Base-by-base conservation (phyloP, 164 flowering plant species). In the Berberis vulgaris region DNA sequence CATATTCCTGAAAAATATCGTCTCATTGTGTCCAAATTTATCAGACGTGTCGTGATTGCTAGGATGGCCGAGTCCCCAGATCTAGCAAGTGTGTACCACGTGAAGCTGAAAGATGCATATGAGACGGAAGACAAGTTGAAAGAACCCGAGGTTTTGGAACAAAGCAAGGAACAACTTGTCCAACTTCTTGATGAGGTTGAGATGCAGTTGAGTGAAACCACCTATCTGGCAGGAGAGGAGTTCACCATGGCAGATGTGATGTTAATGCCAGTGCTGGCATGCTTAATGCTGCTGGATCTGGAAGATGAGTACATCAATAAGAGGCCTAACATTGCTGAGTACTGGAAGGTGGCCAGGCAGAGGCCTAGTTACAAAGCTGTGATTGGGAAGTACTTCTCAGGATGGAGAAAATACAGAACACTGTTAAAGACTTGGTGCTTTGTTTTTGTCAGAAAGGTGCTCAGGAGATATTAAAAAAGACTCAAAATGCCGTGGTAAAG, bases 1-100 rank as follows among this genome's bases (percentile, higher is more conserved):
- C 89, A 88, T 63, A 39, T 84, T 63, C 96, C 98, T 0, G 83
- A 76, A 45, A 85, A 86, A 63, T 69, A 84, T 53, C 85, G 87
- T 0, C 61, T 73, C 10, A 72, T 62, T 43, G 87, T 86, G 10
- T 79, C 94, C 26, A 88, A 78, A 71, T 93, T 93, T 80, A 52
- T 79, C 46, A 83, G 98, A 68, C 78, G 83, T 54, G 91, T 93
- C 3, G 72, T 84, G 49, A 90, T 93, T 59, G 90, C 98, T 55
- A 76, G 96, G 57, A 90, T 93, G 98, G 88, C 94, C 0, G 89
- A 90, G 57, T 80, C 82, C 49, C 94, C 97, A 41, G 91, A 85
- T 61, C 73, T 93, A 1, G 98, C 97, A 5, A 81, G 82, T 66
- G 75, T 83, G 11, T 93, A 93, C 81, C 98, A 89, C 66, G 47